Conservation (phyloP, 768 basidiomycete species). For the Leccinum boreale region DNA sequence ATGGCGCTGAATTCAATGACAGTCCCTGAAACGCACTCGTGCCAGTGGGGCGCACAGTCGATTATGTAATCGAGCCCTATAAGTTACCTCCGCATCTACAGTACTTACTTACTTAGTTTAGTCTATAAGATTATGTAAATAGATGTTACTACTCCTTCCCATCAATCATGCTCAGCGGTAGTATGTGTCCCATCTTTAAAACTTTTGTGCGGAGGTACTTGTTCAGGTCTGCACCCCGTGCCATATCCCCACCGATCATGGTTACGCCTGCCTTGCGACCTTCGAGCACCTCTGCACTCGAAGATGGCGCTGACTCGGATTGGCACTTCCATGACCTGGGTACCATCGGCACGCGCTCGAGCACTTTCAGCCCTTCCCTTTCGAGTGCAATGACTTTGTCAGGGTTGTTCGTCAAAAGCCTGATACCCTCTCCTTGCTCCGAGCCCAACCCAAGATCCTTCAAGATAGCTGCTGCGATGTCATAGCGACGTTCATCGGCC, state of each 20-base stretch:
- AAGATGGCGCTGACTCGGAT: conserved; percentile 12
- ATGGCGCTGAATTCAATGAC: conserved; percentile 31
- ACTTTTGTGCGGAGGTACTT: conserved; percentile 96
- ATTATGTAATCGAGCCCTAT: conserved; percentile 17
- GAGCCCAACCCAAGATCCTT: conserved; percentile 78
- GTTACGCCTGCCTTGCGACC: conserved; percentile 61
- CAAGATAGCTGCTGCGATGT: conserved; percentile 86
- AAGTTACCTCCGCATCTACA: background rate
- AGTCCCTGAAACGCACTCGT: background rate
- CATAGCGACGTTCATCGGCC: conserved; percentile 93
- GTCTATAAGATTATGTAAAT: background rate
- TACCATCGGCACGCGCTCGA: conserved; percentile 91
- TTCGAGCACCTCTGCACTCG: conserved; percentile 10
- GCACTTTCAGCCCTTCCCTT: conserved; percentile 73
- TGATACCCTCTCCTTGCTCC: conserved; percentile 54
- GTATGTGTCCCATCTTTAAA: conserved; percentile 94
- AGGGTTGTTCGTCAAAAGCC: conserved; percentile 95
- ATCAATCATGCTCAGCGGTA: conserved; percentile 45
- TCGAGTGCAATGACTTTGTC: conserved; percentile 90
- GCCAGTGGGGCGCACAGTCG: background rate
- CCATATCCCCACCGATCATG: conserved; percentile 74
- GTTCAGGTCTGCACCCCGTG: conserved; percentile 83
- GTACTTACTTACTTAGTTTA: background rate
- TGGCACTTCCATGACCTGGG: conserved; percentile 74
- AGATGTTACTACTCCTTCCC: background rate